Percentiles rank a stretch among this genome's conserved stretches.
These are phyloP conservation scores for Euphorbia corollata DNA, from an alignment of 441 rosid genomes.

Conservation along the genomic window DNA sequence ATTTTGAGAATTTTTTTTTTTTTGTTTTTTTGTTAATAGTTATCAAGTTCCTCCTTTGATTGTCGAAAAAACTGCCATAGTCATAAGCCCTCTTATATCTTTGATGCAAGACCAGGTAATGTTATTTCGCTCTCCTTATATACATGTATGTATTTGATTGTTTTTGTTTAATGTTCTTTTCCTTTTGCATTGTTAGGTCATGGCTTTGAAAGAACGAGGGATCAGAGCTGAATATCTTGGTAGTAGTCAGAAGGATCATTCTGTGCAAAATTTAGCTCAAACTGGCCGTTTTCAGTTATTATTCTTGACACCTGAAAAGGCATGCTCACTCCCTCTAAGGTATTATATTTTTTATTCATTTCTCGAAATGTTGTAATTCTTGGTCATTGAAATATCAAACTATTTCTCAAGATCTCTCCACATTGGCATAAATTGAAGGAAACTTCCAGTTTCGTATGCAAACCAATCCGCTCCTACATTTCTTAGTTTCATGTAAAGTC, in stretches of 20 bases:
- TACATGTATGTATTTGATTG: not conserved
- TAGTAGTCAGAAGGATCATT: conserved; percentile 37
- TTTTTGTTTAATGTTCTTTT: too few species aligned
- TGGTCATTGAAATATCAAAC: not conserved
- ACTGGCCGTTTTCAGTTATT: conserved; percentile 35
- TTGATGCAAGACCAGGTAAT: conserved; percentile 50
- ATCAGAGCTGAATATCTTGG: conserved; percentile 44
- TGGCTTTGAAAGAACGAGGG: conserved; percentile 39
- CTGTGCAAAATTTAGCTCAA: conserved; percentile 33
- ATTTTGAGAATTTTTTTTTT: not conserved
- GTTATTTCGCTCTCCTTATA: not conserved
- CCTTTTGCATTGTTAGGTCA: conserved; percentile 26
- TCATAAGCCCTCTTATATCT: conserved; percentile 47
- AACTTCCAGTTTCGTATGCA: not conserved
- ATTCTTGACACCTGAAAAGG: conserved; percentile 49
- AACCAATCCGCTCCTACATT: not conserved
- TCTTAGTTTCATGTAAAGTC: not conserved
- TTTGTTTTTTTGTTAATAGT: conserved; percentile 16
- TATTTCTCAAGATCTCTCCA: not conserved
- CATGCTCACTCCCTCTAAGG: conserved; percentile 36
- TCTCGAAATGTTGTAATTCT: not conserved
- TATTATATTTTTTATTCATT: conserved; percentile 7
- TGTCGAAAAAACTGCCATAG: conserved; percentile 31
- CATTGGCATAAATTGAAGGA: not conserved
- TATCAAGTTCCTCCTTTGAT: conserved; percentile 46